These are phyloP conservation scores for Tripterygium wilfordii DNA, from an alignment of 177 flowering plant species.

Conservation along the genomic window DNA sequence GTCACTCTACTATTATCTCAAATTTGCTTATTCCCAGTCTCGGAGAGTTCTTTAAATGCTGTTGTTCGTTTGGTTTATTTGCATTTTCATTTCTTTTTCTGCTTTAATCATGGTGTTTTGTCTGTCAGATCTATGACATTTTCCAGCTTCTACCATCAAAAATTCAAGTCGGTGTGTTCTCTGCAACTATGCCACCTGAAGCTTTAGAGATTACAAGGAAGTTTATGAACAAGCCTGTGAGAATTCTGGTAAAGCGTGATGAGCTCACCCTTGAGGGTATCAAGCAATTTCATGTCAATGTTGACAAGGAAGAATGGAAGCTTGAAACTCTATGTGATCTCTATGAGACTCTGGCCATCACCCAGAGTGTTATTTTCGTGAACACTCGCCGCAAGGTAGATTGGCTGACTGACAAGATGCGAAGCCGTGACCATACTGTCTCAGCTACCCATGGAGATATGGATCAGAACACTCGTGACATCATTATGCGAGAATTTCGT, in stretches of 20 bases:
- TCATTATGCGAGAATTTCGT: constrained; percentile 90
- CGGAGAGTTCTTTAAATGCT: too few species aligned
- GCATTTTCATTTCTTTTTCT: not conserved
- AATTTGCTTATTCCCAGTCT: too few species aligned
- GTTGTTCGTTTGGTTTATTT: not conserved
- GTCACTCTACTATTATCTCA: not conserved
- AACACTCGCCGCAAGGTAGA: constrained; percentile 93
- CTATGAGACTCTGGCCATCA: constrained; percentile 81
- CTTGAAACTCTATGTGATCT: constrained; percentile 71
- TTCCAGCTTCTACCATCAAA: constrained; percentile 83
- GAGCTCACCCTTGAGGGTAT: constrained; percentile 94
- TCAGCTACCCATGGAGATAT: constrained; percentile 96
- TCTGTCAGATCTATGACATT: constrained; percentile 74
- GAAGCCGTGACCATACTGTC: constrained; percentile 87
- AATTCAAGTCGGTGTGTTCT: constrained; percentile 78
- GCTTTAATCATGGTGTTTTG: constrained; percentile 1
- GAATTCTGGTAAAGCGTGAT: constrained; percentile 79
- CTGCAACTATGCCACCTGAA: constrained; percentile 95
- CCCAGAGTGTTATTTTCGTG: constrained; percentile 90
- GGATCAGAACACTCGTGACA: constrained; percentile 92
- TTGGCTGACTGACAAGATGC: constrained; percentile 93
- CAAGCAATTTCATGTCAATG: constrained; percentile 80
- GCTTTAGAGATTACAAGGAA: constrained; percentile 86
- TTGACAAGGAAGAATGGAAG: constrained; percentile 81
- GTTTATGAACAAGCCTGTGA: constrained; percentile 86